These are phyloP conservation scores for Trypanosoma melophagium DNA, from an alignment of 208 protist genomes.

Conservation along the genomic window DNA sequence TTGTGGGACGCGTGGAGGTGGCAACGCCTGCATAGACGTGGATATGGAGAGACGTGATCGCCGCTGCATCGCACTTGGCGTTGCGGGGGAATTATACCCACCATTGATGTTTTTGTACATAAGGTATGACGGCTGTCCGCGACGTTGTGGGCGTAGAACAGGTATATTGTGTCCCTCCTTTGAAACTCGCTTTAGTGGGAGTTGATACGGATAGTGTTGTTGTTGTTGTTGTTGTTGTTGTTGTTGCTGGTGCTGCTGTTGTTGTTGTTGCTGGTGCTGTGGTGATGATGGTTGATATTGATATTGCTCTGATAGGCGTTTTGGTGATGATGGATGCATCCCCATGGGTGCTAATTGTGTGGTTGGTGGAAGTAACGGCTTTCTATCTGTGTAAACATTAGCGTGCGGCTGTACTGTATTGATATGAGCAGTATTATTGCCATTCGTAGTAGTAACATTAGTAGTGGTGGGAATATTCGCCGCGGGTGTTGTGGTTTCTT, in stretches of 20 bases:
- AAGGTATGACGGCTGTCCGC: slow-evolving; percentile 11
- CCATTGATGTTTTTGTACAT: slow-evolving; percentile 39
- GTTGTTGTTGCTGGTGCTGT: slow-evolving; percentile 19
- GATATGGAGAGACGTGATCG: too few species aligned
- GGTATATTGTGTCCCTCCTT: neutral
- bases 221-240: neutral
- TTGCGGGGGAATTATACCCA: slow-evolving; percentile 14
- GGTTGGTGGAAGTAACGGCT: too few species aligned
- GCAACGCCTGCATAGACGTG: too few species aligned
- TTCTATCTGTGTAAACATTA: too few species aligned
- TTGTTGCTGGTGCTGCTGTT: slow-evolving; percentile 12
- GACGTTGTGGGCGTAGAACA: neutral
- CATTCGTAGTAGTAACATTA: neutral
- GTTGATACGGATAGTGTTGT: neutral
- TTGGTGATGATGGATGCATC: too few species aligned
- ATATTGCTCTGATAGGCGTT: neutral
- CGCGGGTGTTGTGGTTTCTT: slow-evolving; percentile 5
- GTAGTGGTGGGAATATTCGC: neutral
- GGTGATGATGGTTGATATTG: slow-evolving; percentile 1
- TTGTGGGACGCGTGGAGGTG: too few species aligned
- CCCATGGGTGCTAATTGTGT: too few species aligned
- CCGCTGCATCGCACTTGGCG: neutral
- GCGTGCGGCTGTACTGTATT: too few species aligned
- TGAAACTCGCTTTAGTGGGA: neutral
- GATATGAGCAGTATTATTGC: too few species aligned